These are phyloP conservation scores for Chaetomium cochliodes DNA, from an alignment of 495 filamentous ascomycete species.

Conservation along the genomic window DNA sequence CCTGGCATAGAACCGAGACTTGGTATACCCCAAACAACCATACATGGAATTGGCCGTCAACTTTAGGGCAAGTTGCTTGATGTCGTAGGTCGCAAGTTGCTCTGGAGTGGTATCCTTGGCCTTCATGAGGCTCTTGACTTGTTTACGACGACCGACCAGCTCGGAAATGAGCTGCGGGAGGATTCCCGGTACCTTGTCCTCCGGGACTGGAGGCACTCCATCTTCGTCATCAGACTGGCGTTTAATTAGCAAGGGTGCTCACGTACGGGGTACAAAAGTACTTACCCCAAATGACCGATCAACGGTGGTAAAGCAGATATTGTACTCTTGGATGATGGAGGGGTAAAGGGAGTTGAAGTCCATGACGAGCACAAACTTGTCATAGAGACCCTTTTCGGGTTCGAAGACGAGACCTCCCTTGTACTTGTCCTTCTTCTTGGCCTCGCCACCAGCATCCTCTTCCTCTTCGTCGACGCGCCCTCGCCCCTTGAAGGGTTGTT, in stretches of 20 bases:
- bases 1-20: conserved; percentile 93
- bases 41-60: conserved; percentile 99
- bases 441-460: conserved; percentile 62
- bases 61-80: conserved; percentile 94
- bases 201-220: conserved; percentile 65
- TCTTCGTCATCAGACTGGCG: conserved; percentile 76
- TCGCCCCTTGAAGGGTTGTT: conserved; percentile 68
- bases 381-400: conserved; percentile 94
- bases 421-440: conserved; percentile 97
- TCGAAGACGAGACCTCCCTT: conserved; percentile 98
- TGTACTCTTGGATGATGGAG: conserved; percentile 98
- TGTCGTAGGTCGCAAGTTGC: conserved; percentile 93
- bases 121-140: conserved; percentile 97
- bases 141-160: conserved; percentile 78
- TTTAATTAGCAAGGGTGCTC: conserved; percentile 26
- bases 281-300: conserved; percentile 65
- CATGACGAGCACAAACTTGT: conserved; percentile 97
- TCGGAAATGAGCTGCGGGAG: conserved; percentile 87
- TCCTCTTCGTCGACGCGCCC: conserved; percentile 62
- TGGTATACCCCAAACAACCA: conserved; percentile 93
- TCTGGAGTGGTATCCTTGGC: conserved; percentile 81
- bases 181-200: conserved; percentile 71
- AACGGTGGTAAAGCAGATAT: conserved; percentile 98
- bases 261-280: conserved; percentile 12
- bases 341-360: conserved; percentile 99